These are phyloP conservation scores for Colletotrichum coccodes DNA, from an alignment of 2,329 filamentous ascomycete genomes.

Conservation along the genomic window DNA sequence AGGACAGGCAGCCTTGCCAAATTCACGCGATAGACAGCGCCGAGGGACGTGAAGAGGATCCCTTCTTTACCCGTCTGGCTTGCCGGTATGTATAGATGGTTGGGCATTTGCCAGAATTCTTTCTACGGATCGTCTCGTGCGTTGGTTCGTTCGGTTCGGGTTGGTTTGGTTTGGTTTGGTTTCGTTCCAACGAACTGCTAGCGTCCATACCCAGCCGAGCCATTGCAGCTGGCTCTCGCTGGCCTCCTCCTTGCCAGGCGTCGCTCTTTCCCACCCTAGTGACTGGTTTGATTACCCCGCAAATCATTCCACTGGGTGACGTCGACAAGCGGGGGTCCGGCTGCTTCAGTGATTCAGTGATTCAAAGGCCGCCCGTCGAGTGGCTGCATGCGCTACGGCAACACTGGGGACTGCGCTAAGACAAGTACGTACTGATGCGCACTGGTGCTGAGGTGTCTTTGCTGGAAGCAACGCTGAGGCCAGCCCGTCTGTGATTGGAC, in stretches of 20 bases:
- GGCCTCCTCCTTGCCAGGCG: neutral
- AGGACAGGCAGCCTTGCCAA: neutral
- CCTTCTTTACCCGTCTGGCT: constrained; percentile 1
- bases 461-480: constrained; percentile 11
- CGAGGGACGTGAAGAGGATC: neutral
- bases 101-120: neutral
- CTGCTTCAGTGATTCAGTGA: too few relatives aligned
- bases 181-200: neutral
- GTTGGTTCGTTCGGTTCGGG: neutral
- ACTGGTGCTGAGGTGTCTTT: constrained; percentile 12
- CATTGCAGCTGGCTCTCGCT: neutral
- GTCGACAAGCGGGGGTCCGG: constrained; percentile 28
- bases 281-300: constrained; percentile 29
- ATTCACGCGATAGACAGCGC: neutral
- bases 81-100: neutral
- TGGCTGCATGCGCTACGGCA: neutral
- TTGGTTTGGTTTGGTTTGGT: neutral
- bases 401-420: neutral
- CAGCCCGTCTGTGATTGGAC: constrained; percentile 9
- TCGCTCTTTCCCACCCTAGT: constrained; percentile 22
- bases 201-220: neutral
- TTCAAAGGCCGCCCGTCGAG: neutral
- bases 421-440: constrained; percentile 6
- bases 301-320: constrained; percentile 32
- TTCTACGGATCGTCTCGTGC: neutral